phyloP scores from a whole-genome alignment of 495 filamentous ascomycete genomes.

The Talaromyces nanjingensis region DNA sequence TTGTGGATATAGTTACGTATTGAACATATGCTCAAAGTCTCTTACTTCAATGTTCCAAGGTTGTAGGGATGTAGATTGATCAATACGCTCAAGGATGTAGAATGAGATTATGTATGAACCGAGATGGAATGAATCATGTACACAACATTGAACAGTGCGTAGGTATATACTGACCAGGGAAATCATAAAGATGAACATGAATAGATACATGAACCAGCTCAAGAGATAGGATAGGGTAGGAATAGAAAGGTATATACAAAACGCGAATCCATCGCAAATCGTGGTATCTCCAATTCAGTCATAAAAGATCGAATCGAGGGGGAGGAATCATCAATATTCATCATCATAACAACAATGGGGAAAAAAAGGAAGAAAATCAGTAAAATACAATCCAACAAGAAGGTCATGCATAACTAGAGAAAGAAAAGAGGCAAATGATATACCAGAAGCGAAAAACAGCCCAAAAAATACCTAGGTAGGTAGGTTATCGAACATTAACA shows the following conservation, averaged over 20 bases:
- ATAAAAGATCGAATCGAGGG: too few relatives aligned
- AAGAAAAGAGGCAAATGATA: background rate
- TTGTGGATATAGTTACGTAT: background rate
- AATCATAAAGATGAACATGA: background rate
- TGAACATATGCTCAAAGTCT: background rate
- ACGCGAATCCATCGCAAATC: background rate
- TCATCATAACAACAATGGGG: background rate
- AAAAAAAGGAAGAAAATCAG: background rate
- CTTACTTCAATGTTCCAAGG: too few relatives aligned
- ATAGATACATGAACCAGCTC: background rate
- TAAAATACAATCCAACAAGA: too few relatives aligned
- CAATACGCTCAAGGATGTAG: too few relatives aligned
- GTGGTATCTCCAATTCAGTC: too few relatives aligned
- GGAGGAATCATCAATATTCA: background rate
- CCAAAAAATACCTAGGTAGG: background rate
- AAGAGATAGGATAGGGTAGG: background rate
- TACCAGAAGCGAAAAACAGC: background rate
- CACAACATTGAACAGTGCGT: background rate
- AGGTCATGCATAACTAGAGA: background rate
- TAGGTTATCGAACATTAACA: slow-evolving; percentile 2
- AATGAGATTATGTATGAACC: background rate
- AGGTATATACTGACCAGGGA: background rate
- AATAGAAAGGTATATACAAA: background rate
- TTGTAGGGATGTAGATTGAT: background rate
- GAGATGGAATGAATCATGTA: background rate